phyloP scores from a whole-genome alignment of 352 stramenopile species.

The Pythium apleroticum region DNA sequence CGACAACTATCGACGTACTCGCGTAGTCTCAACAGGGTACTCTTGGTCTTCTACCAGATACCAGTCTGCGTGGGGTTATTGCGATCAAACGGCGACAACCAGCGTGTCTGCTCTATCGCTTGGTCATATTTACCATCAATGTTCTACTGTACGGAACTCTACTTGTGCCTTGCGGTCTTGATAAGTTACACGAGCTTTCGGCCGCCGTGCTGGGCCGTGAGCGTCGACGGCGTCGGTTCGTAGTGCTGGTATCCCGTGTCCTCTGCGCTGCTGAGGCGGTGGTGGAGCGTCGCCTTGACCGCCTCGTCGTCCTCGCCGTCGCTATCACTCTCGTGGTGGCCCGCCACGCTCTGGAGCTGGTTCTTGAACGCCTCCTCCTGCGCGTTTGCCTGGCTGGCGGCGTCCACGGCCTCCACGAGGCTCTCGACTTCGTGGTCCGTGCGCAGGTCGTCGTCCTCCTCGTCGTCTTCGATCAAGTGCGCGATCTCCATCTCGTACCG shows the following conservation, averaged over 20 bases:
- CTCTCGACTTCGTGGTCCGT: constrained; percentile 14
- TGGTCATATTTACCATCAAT: too few relatives aligned
- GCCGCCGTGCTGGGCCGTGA: neutral
- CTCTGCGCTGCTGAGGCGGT: neutral
- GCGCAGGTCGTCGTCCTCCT: constrained; percentile 33
- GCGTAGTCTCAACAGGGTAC: too few relatives aligned
- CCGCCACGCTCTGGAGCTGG: constrained; percentile 15
- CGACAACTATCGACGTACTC: too few relatives aligned
- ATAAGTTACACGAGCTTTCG: neutral
- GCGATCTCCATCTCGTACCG: constrained; percentile 79
- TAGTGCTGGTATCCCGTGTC: constrained; percentile 5
- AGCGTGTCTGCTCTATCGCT: too few relatives aligned
- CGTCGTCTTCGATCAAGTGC: constrained; percentile 60
- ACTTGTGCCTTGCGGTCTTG: too few relatives aligned
- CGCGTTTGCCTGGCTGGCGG: neutral
- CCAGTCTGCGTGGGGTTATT: too few relatives aligned
- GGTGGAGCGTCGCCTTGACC: neutral
- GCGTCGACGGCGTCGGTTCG: neutral
- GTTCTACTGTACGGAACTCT: too few relatives aligned
- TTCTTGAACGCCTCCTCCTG: constrained; percentile 24
- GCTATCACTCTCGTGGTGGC: neutral
- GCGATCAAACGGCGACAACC: too few relatives aligned
- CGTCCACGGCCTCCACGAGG: constrained; percentile 14
- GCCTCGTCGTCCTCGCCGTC: constrained; percentile 5
- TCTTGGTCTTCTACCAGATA: too few relatives aligned